Conservation (phyloP, 148 eudicot genomes). For the Linanthus parryae region DNA sequence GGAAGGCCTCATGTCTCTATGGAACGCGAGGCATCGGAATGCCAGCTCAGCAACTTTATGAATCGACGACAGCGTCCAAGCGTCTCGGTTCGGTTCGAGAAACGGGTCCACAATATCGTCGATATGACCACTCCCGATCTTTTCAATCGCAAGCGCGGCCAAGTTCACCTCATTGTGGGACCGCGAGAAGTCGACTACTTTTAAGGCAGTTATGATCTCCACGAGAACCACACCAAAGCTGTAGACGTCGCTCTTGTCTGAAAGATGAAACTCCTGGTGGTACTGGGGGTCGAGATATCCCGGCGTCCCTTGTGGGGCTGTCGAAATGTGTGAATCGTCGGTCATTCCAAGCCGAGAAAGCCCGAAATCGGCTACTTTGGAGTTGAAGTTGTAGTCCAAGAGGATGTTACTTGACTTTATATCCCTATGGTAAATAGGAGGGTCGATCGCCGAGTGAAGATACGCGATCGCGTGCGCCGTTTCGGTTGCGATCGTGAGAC, state of each 20-base stretch:
- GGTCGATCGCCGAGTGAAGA: constrained; percentile 25
- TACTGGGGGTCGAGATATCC: constrained; percentile 39
- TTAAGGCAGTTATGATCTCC: constrained; percentile 27
- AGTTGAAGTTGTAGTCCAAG: constrained; percentile 24
- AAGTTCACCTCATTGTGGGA: constrained; percentile 23
- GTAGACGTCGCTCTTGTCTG: constrained; percentile 37
- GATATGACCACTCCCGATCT: constrained; percentile 31
- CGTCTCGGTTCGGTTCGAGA: constrained; percentile 23
- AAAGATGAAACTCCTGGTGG: constrained; percentile 21
- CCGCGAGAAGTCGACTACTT: constrained; percentile 25
- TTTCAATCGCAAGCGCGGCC: constrained; percentile 36
- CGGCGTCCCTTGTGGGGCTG: constrained; percentile 39
- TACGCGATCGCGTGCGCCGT: constrained; percentile 32
- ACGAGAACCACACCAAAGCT: constrained; percentile 44
- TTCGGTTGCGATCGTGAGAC: constrained; percentile 27
- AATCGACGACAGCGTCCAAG: constrained; percentile 21
- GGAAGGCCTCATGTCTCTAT: constrained; percentile 44
- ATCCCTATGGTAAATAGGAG: constrained; percentile 41
- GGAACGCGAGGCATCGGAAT: constrained; percentile 47
- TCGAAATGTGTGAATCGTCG: constrained; percentile 35
- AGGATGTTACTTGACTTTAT: constrained; percentile 35
- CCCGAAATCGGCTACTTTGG: constrained; percentile 40
- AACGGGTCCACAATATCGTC: constrained; percentile 39
- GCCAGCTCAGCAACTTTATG: constrained; percentile 46
- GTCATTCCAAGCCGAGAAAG: constrained; percentile 24